These are phyloP conservation scores for Furcasterigmium furcatum DNA, from an alignment of 2,329 filamentous ascomycete genomes.

Conservation along the genomic window DNA sequence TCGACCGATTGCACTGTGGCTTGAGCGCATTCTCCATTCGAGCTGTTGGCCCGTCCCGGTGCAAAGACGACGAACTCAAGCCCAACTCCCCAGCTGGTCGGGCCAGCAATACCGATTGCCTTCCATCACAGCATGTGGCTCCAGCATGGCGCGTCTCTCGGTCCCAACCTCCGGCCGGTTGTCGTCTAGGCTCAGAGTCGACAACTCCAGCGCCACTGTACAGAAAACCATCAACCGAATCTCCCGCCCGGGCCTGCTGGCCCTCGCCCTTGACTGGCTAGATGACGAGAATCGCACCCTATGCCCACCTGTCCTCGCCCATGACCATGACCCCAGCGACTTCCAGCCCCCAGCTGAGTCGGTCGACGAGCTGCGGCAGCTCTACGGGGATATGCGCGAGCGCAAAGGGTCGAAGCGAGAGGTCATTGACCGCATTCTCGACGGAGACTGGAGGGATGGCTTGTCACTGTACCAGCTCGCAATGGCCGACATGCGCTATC, in stretches of 20 bases:
- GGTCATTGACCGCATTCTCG: conserved; percentile 59
- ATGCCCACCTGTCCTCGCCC: conserved; percentile 49
- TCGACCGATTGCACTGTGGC: too few species aligned
- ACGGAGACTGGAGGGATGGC: conserved; percentile 67
- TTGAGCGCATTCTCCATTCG: too few species aligned
- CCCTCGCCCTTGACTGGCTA: conserved; percentile 75
- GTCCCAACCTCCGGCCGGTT: conserved; percentile 71
- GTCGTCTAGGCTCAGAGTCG: conserved; percentile 66
- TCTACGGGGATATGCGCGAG: conserved; percentile 59
- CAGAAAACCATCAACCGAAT: conserved; percentile 66
- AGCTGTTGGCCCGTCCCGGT: too few species aligned
- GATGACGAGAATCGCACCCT: conserved; percentile 59
- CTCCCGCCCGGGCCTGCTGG: conserved; percentile 68
- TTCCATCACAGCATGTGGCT: not conserved
- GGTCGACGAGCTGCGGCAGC: conserved; percentile 61
- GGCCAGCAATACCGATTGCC: too few species aligned
- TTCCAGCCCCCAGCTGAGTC: conserved; percentile 67
- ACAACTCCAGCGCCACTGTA: conserved; percentile 60
- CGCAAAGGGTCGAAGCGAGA: conserved; percentile 61
- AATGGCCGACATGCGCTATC: conserved; percentile 64
- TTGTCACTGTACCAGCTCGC: conserved; percentile 64
- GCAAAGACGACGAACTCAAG: too few species aligned
- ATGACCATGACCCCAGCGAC: conserved; percentile 59
- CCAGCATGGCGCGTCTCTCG: conserved; percentile 52
- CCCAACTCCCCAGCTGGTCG: too few species aligned